Base-by-base conservation (phyloP, 371 early-diverging fungal genomes). In the Mortierella sp. region DNA sequence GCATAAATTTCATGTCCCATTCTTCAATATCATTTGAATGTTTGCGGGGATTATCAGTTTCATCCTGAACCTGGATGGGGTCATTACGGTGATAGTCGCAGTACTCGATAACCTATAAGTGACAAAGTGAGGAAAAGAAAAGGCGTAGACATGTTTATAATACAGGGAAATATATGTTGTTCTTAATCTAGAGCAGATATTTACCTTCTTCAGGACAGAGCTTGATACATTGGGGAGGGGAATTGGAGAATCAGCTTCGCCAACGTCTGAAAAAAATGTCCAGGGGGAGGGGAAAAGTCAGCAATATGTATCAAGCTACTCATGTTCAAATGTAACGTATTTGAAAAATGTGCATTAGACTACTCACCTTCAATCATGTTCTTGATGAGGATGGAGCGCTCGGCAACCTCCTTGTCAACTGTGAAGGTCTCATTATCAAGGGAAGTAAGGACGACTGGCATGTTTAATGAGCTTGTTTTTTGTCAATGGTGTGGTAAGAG, bases 351-450 rank as follows among this genome's bases (percentile, higher is more conserved):
- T 54, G 12, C 3, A 28, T 54, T 26, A 29, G 12, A 19, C 32
- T 34, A 47, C 6, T 32, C 81, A 89, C 89, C 91, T 83, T 96
- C 96, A 60, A 97, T 84, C 94, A 97, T 92, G 86, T 95, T 96
- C 86, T 95, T 97, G 86, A 98, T 94, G 70, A 97, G 89, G 42
- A 93, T 86, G 64, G 96, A 95, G 74, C 95, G 95, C 75, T 88
- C 88, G 31, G 96, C 96, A 49, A 96, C 93, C 64, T 92, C 92
- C 82, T 93, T 93, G 43, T 91, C 89, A 43, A 95, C 94, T 40
- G 86, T 86, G 83, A 95, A 93, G 62, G 91, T 89, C 70, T 93
- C 91, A 70, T 86, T 87, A 72, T 95, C 96, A 68, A 89, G 88
- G 64, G 88, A 90, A 42, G 84, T 83, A 45, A 91, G 86, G 32